Base-by-base conservation (phyloP, 2,329 filamentous ascomycete genomes). In the Colletotrichum siamense region DNA sequence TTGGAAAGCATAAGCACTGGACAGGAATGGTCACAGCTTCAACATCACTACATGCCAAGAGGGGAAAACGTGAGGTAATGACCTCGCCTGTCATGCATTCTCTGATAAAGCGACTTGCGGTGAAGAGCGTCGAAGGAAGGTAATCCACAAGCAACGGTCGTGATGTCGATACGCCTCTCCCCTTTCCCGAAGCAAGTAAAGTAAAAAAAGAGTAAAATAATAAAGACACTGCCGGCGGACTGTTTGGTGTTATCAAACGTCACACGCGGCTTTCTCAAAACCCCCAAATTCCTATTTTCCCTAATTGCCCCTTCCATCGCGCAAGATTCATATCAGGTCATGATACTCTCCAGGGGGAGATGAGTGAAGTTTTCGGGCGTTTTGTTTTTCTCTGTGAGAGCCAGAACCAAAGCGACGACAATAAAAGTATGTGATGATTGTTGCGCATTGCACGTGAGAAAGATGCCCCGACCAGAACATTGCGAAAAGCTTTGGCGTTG, bases 331-430 rank as follows among this genome's bases (percentile, higher is more conserved):
- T 75, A 77, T 77, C 75, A 77, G 68, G 71, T 77, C 71, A 61
- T 78, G 71, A 78, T 70, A 75, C 64, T 78, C 77, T 78, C 77
- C 69, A 78, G 44, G 71, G 70, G 75, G 71, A 75, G 71, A 61
- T 66, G 72, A 76, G 75, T 75, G 77, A 78, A 66, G 32, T 76
- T 76, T 76, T 75, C 76, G 76, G 76, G 73, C 73, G 57, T 70
- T 68, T 71, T 77, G 44, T 73, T 57, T 52, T 52, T 52, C 44
- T 52, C 44, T 52, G 44, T 49, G 36, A 69, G 69, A 75, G 75
- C 77, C 77, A 76, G 64, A 75, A 77, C 71, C 70, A 67, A 32
- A 64, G 71, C 75, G 67, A 68, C 69, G 61, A 75, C 73, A 74
- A 74, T 32, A 67, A 67, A 73, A 59, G n/a, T 52, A 13, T 22